phyloP scores from a whole-genome alignment of 345 rosid genomes.

The Populus tremula region DNA sequence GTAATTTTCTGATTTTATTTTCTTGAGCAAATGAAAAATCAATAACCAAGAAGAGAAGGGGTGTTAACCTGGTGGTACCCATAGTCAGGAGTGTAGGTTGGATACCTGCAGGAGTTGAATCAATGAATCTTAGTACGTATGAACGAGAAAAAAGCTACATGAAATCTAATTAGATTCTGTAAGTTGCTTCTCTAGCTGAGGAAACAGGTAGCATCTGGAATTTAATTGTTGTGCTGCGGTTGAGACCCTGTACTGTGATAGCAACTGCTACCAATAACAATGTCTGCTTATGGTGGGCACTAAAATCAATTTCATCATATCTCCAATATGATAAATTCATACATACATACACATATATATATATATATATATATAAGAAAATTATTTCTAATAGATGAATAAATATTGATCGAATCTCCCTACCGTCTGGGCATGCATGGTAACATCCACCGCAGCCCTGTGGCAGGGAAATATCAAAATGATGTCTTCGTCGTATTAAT shows the following conservation, averaged over 20 bases:
- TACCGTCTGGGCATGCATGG: too few relatives aligned
- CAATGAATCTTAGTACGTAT: constrained; percentile 15
- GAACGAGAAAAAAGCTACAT: background rate
- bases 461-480: too few relatives aligned
- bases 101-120: constrained; percentile 52
- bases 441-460: too few relatives aligned
- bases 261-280: constrained; percentile 17
- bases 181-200: constrained; percentile 9
- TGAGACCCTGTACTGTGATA: constrained; percentile 21
- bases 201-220: constrained; percentile 1
- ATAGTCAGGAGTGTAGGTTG: constrained; percentile 63
- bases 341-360: too few relatives aligned
- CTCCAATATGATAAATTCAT: too few relatives aligned
- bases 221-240: constrained; percentile 8
- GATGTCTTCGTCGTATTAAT: too few relatives aligned
- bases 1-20: background rate
- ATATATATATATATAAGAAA: too few relatives aligned
- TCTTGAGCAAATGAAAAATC: too few relatives aligned
- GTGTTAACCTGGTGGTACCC: constrained; percentile 66
- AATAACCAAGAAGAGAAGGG: background rate
- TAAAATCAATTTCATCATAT: too few relatives aligned
- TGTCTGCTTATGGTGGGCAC: background rate
- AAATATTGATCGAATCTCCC: too few relatives aligned
- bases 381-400: too few relatives aligned
- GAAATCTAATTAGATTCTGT: background rate